Base-by-base conservation (phyloP, 2,329 filamentous ascomycete species). In the Cordyceps militaris region DNA sequence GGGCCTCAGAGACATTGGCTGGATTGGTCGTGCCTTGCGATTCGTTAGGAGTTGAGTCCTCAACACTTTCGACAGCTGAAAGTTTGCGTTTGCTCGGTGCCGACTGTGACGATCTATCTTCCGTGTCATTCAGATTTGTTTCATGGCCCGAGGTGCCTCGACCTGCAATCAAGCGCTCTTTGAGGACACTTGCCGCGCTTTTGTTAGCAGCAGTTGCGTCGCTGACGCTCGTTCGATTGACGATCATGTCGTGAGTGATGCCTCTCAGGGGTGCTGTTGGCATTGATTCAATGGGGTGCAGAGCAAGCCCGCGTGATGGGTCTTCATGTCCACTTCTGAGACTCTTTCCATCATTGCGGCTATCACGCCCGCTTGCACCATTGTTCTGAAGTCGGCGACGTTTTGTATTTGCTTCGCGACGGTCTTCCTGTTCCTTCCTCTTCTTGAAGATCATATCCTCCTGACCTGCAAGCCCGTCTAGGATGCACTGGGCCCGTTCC, bases 391-490 rank as follows among this genome's bases (percentile, higher is more conserved):
- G 73, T 69, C 88, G 92, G 61, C 91, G 82, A 63, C 91, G 79
- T 73, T 92, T 91, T 62, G 85, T 82, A 64, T 86, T 87, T 40
- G 89, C 90, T 65, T 92, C 89, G 61, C 87, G 85, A 61, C 89
- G 84, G 59, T 97, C 89, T 61, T 97, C 92, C 1, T 84, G 83
- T 70, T 97, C 88, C 69, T 91, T 90, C 64, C 95, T 84, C 61
- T 91, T 85, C 66, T 85, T 86, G 74, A 99, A 99, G 59, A 99
- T 99, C 14, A 85, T 85, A 70, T 96, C 90, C 75, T 99, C 94
- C 71, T 96, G 91, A 70, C 89, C 93, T 1, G 91, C 94, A 21
- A 99, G 80, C 1, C 91, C 93, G 65, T 88, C 81, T 50, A 99
- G 77, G 66, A 99, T 97, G 64, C 87, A 79, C 69, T 99, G 94